These are phyloP conservation scores for Phytophthora boehmeriae DNA, from an alignment of 352 stramenopile genomes.

Conservation along the genomic window DNA sequence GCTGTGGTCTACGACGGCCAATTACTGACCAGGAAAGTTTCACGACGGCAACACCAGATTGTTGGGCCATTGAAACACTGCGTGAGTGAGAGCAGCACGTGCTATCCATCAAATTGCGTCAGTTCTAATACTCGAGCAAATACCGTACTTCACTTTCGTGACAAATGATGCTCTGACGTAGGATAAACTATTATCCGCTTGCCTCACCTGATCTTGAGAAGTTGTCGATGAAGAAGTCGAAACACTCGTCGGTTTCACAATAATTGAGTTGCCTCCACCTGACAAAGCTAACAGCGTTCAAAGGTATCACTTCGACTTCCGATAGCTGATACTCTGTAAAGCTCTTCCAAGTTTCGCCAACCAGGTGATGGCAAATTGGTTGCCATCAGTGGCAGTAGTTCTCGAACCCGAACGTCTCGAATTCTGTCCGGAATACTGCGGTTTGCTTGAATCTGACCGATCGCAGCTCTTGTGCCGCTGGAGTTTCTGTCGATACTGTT, in stretches of 20 bases:
- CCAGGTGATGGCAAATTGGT: too few species aligned
- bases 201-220: conserved; percentile 21
- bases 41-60: too few species aligned
- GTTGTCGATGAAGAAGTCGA: conserved; percentile 38
- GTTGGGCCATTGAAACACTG: too few species aligned
- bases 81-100: too few species aligned
- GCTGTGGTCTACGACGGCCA: too few species aligned
- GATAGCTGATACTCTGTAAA: background rate
- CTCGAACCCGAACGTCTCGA: conserved; percentile 21
- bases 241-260: conserved; percentile 31
- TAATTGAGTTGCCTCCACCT: conserved; percentile 4
- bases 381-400: background rate
- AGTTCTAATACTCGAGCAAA: too few species aligned
- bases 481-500: conserved; percentile 56
- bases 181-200: too few species aligned
- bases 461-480: conserved; percentile 35
- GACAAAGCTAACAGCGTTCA: background rate
- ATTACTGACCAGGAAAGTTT: too few species aligned
- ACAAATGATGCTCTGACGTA: too few species aligned
- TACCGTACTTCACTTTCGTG: too few species aligned
- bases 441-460: conserved; percentile 7
- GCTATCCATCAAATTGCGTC: too few species aligned
- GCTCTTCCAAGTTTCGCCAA: conserved; percentile 2
- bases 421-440: background rate
- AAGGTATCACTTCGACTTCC: conserved; percentile 8